Base-by-base conservation (phyloP, 139 green algal species). In the Chlamydomonas sphaeroides region DNA sequence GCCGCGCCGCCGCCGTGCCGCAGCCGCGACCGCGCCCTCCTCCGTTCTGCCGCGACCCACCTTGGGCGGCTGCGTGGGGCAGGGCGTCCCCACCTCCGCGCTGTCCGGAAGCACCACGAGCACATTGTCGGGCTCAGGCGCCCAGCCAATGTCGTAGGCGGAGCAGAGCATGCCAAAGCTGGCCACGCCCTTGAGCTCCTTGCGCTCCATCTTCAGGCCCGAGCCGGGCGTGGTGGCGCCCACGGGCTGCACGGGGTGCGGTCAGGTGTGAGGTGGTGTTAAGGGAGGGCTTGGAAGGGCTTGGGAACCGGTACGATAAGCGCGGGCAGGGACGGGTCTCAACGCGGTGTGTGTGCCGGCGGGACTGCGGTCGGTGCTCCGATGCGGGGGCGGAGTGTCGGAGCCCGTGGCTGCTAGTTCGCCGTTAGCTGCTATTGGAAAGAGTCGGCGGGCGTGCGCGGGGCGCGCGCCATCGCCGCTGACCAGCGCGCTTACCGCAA, bases 81-180 rank as follows among this genome's bases (percentile, higher is more conserved):
- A 89, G 25, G 82, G 28, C n/a, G 85, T 73, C 21, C 93, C 93
- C 35, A 92, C 73, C 48, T 86, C 65, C 7, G 85, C 66, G 5
- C 90, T 82, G 17, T 90, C 86, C 32, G 88, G 90, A 78, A 97
- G 84, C 65, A 92, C 84, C 10, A 94, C 75, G n/a, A 95, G 76
- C 84, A 92, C 63, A 6, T 88, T 88, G 61, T 94, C 90, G 11
- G 85, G 77, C 35, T 80, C 79, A 8, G 82, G 41, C 26, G 49
- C 75, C 95, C 95, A 98, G 25, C 95, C 95, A 66, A 94, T 88
- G 75, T 98, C 94, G 62, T 90, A 80, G 1, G 92, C 92, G 36
- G 88, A 93, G 86, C 93, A 96, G 32, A 98, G 88, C 95, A 98
- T 98, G 70, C 95, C 95, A 49, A 87, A 87, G 70, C 83, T 93